phyloP scores from a whole-genome alignment of 257 asterid genomes.

The Jacaranda mimosifolia region DNA sequence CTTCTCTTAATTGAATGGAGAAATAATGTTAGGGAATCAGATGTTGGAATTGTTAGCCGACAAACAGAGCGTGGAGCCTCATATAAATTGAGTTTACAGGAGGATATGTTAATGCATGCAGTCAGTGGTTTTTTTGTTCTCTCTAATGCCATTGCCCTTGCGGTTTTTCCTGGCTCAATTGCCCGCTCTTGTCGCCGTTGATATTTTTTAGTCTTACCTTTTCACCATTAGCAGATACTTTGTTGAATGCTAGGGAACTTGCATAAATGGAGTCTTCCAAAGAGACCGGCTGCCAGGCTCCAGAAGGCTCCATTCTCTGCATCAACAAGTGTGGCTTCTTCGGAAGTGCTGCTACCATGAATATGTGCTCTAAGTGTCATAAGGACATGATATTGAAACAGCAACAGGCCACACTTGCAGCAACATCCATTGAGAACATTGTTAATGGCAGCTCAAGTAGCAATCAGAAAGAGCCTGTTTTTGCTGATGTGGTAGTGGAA shows the following conservation, averaged over 20 bases:
- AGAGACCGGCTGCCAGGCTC: constrained; percentile 63
- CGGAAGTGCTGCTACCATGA: constrained; percentile 68
- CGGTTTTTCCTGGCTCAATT: neutral
- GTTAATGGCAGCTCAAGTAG: constrained; percentile 48
- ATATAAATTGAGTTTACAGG: neutral
- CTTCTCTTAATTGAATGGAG: neutral
- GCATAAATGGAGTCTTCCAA: constrained; percentile 60
- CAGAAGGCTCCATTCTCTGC: constrained; percentile 67
- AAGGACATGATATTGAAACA: constrained; percentile 56
- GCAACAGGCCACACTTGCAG: constrained; percentile 55
- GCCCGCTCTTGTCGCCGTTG: too few species aligned
- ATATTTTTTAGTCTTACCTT: neutral
- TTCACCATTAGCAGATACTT: neutral
- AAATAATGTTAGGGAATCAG: neutral
- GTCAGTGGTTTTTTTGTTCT: neutral
- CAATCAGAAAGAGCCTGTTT: constrained; percentile 37
- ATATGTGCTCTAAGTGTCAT: constrained; percentile 75
- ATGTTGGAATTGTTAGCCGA: neutral
- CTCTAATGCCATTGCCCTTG: neutral
- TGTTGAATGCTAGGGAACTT: constrained; percentile 30
- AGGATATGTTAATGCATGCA: neutral
- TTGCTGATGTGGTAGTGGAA: constrained; percentile 33
- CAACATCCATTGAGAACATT: constrained; percentile 60
- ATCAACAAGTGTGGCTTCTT: constrained; percentile 72
- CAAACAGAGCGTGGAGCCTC: constrained; percentile 9